A percentile compares a stretch with the other conserved stretches of the same genome.
These are phyloP conservation scores for Sonneratia caseolaris DNA, from an alignment of 345 rosid species.

Conservation along the genomic window DNA sequence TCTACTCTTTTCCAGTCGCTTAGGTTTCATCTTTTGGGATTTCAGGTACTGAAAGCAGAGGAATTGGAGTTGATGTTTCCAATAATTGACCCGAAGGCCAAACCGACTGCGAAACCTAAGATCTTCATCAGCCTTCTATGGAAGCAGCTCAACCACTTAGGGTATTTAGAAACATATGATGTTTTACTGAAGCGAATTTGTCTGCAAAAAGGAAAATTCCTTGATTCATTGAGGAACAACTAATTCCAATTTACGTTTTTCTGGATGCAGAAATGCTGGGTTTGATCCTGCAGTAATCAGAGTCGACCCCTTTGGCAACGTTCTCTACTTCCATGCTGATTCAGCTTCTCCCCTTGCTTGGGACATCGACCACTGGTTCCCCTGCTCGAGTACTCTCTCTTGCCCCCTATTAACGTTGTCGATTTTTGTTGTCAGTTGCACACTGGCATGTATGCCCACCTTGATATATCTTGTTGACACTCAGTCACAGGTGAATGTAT, in stretches of 20 bases:
- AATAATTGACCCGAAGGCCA: conserved; percentile 55
- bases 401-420: no score
- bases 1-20: neutral
- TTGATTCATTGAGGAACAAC: no score
- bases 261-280: conserved; percentile 70
- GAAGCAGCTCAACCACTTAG: conserved; percentile 90
- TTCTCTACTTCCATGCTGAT: conserved; percentile 80
- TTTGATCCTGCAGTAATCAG: conserved; percentile 84
- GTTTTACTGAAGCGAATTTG: neutral
- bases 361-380: conserved; percentile 96
- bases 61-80: conserved; percentile 64
- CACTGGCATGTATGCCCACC: no score
- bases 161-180: conserved; percentile 26
- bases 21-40: neutral
- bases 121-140: conserved; percentile 62
- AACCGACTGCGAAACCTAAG: conserved; percentile 56
- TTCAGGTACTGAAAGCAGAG: conserved; percentile 37
- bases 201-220: neutral
- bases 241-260: neutral
- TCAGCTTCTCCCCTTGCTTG: conserved; percentile 96
- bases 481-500: neutral
- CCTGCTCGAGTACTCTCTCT: conserved; percentile 11
- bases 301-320: conserved; percentile 84
- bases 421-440: no score
- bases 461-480: neutral